Conservation (phyloP, 2,329 filamentous ascomycete species). For the Fusarium globosum region DNA sequence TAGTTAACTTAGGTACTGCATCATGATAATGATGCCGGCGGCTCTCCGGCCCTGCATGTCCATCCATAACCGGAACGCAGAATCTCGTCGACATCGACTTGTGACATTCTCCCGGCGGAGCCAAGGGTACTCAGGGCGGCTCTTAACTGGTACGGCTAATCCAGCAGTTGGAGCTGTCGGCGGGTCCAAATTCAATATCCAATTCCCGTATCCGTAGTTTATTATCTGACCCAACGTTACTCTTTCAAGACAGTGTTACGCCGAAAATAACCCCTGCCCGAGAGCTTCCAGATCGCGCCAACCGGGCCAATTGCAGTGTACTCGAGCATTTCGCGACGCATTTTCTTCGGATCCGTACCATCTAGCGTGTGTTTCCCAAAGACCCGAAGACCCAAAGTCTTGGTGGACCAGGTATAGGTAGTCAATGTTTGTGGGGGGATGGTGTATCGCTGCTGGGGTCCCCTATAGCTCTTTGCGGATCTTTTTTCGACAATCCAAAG, state of each 20-base stretch:
- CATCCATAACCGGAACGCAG: constrained; percentile 25
- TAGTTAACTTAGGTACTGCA: not conserved
- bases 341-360: constrained; percentile 21
- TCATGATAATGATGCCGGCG: constrained; percentile 19
- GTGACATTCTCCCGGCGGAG: constrained; percentile 38
- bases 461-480: constrained; percentile 26
- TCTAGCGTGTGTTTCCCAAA: constrained; percentile 13
- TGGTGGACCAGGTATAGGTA: constrained; percentile 4
- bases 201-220: constrained; percentile 29
- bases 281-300: constrained; percentile 31
- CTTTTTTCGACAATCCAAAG: constrained; percentile 23
- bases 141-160: constrained; percentile 47
- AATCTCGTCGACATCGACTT: constrained; percentile 1
- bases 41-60: constrained; percentile 34
- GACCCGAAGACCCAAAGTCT: not conserved
- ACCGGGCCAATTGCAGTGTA: constrained; percentile 40
- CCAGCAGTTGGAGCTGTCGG: constrained; percentile 27
- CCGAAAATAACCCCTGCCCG: constrained; percentile 5
- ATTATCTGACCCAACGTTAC: constrained; percentile 17
- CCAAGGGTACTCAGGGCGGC: constrained; percentile 33
- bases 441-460: constrained; percentile 19
- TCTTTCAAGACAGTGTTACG: constrained; percentile 21
- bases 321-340: constrained; percentile 21
- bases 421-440: constrained; percentile 25
- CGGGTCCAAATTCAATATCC: constrained; percentile 38